Evolutionary conservation across 192 early-diverging fungal species (phyloP).

Genomic region (Cetraspora pellucida): DNA sequence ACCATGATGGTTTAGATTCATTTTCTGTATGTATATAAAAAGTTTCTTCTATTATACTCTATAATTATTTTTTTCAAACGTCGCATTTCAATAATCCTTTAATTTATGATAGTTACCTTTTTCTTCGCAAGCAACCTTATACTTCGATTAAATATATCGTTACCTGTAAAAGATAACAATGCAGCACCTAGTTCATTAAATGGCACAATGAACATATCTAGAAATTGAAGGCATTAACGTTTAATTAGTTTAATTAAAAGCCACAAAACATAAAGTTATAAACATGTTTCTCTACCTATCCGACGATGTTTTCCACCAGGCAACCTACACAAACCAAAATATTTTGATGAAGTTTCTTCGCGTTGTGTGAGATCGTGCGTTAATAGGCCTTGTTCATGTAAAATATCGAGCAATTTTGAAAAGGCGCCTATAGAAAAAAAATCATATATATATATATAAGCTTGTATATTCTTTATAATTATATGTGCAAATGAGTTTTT

Average conservation of each 20-base stretch:
- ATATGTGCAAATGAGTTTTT: background rate
- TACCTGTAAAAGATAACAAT: constrained; percentile 2
- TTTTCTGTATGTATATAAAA: background rate
- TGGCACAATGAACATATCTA: background rate
- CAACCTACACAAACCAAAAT: background rate
- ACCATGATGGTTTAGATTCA: constrained; percentile 26
- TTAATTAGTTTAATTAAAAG: background rate
- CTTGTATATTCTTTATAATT: background rate
- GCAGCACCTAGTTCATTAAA: constrained; percentile 10
- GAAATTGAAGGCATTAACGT: background rate
- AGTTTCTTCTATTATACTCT: background rate
- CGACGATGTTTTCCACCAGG: background rate
- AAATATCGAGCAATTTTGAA: background rate
- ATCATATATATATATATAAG: background rate
- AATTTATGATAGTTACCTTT: background rate
- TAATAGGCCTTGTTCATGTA: background rate
- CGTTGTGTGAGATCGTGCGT: background rate
- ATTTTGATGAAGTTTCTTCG: background rate
- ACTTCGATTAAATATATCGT: constrained; percentile 25
- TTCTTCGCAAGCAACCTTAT: constrained; percentile 21
- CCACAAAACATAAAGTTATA: background rate
- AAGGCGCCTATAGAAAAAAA: background rate
- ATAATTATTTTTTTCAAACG: background rate
- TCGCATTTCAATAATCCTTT: background rate
- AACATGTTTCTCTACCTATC: background rate